phyloP scores from a whole-genome alignment of 495 filamentous ascomycete genomes.

The Trichoderma reesei region DNA sequence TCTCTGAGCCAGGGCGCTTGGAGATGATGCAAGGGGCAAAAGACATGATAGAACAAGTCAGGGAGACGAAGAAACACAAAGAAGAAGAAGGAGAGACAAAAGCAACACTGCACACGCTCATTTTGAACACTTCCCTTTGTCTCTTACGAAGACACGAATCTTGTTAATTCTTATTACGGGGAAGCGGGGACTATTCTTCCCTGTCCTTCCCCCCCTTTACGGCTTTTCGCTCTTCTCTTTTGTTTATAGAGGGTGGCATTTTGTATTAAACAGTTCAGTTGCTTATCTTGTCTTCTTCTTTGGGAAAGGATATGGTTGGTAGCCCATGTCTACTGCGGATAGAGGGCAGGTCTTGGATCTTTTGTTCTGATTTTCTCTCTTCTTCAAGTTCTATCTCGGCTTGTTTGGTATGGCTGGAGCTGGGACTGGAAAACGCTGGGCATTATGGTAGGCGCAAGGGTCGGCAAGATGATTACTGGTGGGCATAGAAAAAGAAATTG shows the following conservation, averaged over 20 bases:
- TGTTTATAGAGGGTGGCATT: neutral
- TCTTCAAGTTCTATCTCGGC: neutral
- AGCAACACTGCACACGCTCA: neutral
- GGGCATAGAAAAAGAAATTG: neutral
- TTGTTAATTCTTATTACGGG: neutral
- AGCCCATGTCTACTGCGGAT: too few species aligned
- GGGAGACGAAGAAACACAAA: neutral
- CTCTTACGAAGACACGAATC: neutral
- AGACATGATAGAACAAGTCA: neutral
- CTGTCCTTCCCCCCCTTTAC: neutral
- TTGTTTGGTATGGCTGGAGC: neutral
- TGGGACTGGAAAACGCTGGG: neutral
- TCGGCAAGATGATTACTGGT: neutral
- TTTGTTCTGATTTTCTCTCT: too few species aligned
- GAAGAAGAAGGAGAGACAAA: neutral
- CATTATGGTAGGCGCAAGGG: neutral
- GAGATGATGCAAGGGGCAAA: slow-evolving; percentile 24
- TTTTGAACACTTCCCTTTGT: neutral
- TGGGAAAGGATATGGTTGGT: too few species aligned
- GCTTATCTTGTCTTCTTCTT: neutral
- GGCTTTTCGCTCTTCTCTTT: neutral
- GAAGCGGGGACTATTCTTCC: neutral
- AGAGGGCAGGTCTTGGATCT: too few species aligned
- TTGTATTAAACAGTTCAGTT: neutral
- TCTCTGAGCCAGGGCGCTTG: slow-evolving; percentile 55